Percentiles rank a stretch among this genome's conserved stretches.
These are phyloP conservation scores for Salix koriyanagi DNA, from an alignment of 345 rosid species.

Conservation along the genomic window DNA sequence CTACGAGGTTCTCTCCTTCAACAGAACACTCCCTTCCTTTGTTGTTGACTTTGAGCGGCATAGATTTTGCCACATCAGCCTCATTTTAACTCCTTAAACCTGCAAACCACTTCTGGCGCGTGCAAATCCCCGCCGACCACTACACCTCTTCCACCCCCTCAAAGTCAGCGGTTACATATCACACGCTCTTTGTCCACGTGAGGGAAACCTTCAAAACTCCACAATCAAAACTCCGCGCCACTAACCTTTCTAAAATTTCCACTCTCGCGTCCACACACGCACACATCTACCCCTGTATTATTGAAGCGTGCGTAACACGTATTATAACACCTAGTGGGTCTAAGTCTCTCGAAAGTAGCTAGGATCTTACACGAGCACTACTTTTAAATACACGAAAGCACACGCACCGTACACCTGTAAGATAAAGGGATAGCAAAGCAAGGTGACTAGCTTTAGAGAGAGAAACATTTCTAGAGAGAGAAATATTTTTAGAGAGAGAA, in stretches of 20 bases:
- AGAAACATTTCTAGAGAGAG: slow-evolving; percentile 19
- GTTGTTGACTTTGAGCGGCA: background rate
- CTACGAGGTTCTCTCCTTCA: background rate
- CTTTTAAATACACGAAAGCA: slow-evolving; percentile 18
- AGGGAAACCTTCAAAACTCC: slow-evolving; percentile 1
- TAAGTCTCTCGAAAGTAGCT: background rate
- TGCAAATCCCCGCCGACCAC: background rate
- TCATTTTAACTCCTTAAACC: background rate
- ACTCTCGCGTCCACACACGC: background rate
- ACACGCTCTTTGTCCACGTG: background rate
- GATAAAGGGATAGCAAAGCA: slow-evolving; percentile 19
- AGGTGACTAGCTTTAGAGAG: background rate
- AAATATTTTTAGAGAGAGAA: slow-evolving; percentile 16
- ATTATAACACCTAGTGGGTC: background rate
- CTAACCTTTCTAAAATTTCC: background rate
- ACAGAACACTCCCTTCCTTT: background rate
- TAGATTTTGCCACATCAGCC: slow-evolving; percentile 3
- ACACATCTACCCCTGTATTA: background rate
- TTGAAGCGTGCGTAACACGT: background rate
- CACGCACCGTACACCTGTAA: slow-evolving; percentile 32
- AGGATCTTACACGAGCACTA: background rate
- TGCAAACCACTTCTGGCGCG: background rate
- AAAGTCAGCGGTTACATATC: background rate
- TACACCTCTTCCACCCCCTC: too few relatives aligned
- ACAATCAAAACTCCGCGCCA: slow-evolving; percentile 14